phyloP scores from a whole-genome alignment of 2,329 filamentous ascomycete species.

The Lanzia echinophila region DNA sequence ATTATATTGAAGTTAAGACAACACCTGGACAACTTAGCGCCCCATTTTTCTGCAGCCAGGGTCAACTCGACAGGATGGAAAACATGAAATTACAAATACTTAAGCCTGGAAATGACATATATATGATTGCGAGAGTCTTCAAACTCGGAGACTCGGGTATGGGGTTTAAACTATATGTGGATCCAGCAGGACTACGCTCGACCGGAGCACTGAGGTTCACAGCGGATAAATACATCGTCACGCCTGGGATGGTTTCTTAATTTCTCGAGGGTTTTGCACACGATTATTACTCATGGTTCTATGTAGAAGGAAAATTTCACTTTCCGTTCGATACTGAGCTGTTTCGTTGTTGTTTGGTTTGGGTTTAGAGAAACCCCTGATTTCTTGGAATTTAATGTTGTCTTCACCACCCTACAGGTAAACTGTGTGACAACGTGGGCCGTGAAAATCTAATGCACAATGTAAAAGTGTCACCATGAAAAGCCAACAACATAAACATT shows the following conservation, averaged over 20 bases:
- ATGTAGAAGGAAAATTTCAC: too few species aligned
- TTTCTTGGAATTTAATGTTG: too few species aligned
- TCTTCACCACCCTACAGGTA: too few species aligned
- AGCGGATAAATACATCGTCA: not conserved
- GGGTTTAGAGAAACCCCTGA: too few species aligned
- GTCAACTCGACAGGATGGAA: not conserved
- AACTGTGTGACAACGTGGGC: too few species aligned
- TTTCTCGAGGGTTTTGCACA: too few species aligned
- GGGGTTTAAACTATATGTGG: not conserved
- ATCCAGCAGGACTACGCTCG: not conserved
- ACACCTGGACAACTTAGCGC: not conserved
- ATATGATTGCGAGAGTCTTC: not conserved
- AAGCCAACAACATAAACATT: too few species aligned
- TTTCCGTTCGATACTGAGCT: too few species aligned
- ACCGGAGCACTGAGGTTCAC: not conserved
- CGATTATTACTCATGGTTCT: too few species aligned
- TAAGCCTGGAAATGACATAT: not conserved
- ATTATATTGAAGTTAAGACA: not conserved
- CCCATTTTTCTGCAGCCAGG: not conserved
- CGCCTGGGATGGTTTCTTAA: not conserved
- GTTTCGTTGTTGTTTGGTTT: too few species aligned
- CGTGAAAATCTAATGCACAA: too few species aligned
- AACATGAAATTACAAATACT: not conserved
- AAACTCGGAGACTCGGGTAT: not conserved
- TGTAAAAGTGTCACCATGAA: too few species aligned